Percentiles rank a stretch among this genome's conserved stretches.
These are phyloP conservation scores for Pelargonium cotyledonis DNA, from an alignment of 441 rosid species.

Conservation along the genomic window DNA sequence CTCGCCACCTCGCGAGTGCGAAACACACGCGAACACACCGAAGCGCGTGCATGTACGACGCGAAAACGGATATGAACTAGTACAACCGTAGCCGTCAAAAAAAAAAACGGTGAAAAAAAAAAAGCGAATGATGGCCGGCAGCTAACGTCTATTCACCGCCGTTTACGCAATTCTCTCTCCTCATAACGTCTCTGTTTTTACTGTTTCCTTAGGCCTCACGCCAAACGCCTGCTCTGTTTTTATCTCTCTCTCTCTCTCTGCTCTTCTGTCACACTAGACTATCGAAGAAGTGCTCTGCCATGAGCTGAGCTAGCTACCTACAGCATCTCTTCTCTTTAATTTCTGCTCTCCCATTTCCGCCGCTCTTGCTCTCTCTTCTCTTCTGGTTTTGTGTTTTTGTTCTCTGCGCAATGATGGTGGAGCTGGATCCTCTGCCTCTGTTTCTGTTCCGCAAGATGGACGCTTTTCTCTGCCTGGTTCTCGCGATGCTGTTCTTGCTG, in stretches of 20 bases:
- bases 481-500: constrained; percentile 14
- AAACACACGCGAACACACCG: no score
- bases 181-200: constrained; percentile 44
- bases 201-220: constrained; percentile 65
- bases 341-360: no score
- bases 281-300: no score
- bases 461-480: constrained; percentile 4
- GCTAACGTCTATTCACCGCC: constrained; percentile 65
- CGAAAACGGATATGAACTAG: no score
- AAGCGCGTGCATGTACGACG: no score
- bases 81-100: no score
- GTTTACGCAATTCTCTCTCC: constrained; percentile 46
- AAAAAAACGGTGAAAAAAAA: no score
- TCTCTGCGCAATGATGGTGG: not conserved
- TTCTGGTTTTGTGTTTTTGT: not conserved
- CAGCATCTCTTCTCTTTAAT: no score
- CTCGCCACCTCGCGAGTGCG: no score
- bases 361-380: no score
- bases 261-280: not conserved
- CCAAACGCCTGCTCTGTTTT: constrained; percentile 53
- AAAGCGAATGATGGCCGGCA: not conserved
- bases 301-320: no score
- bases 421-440: constrained; percentile 1
- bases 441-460: constrained; percentile 7
- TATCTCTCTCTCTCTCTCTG: constrained; percentile 13